These are phyloP conservation scores for Trichoderma simmonsii DNA, from an alignment of 2,329 filamentous ascomycete genomes.

Conservation along the genomic window DNA sequence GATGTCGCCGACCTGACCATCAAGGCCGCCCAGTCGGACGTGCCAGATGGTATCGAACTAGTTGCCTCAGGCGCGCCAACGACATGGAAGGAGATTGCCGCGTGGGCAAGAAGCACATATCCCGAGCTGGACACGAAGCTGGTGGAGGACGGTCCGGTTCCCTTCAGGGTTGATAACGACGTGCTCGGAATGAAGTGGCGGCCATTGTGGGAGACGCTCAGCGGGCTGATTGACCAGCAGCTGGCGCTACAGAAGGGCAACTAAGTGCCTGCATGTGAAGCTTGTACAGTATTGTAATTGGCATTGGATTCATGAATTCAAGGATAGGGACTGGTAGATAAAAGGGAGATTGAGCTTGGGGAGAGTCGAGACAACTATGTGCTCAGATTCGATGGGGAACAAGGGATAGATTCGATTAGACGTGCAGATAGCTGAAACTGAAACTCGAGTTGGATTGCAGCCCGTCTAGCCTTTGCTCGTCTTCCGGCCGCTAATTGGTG, in stretches of 20 bases:
- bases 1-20: constrained; percentile 19
- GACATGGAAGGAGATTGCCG: constrained; percentile 1
- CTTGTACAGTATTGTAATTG: too few species aligned
- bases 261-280: neutral
- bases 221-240: constrained; percentile 1
- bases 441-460: neutral
- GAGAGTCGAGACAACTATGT: neutral
- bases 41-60: neutral
- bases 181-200: constrained; percentile 13
- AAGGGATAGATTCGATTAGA: neutral
- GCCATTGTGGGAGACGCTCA: constrained; percentile 1
- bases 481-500: neutral
- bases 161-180: neutral
- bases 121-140: constrained; percentile 1
- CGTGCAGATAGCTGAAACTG: neutral
- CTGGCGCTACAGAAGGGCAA: neutral
- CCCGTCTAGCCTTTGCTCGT: neutral
- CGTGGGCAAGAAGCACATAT: neutral
- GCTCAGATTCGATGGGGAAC: neutral
- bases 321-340: neutral
- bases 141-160: neutral
- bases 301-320: too few species aligned
- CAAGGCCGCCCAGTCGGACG: neutral
- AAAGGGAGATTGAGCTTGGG: neutral
- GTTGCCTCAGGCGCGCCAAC: constrained; percentile 1